phyloP scores from a whole-genome alignment of 192 early-diverging fungal genomes.

The Spinellus fusiger region DNA sequence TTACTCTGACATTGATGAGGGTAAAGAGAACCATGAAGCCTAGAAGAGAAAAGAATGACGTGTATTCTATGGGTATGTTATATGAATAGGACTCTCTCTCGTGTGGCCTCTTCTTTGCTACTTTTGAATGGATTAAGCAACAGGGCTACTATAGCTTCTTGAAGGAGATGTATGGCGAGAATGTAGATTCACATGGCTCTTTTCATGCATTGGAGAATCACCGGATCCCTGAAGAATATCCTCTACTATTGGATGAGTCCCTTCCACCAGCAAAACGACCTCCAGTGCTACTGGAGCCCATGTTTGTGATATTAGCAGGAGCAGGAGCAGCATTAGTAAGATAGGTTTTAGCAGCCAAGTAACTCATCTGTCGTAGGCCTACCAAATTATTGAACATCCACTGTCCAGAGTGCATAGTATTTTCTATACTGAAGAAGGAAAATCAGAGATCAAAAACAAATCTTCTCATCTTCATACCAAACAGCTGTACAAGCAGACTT shows the following conservation, averaged over 20 bases:
- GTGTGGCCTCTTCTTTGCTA: constrained; percentile 71
- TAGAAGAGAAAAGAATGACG: not conserved
- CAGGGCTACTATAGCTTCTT: constrained; percentile 62
- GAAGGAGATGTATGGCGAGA: constrained; percentile 41
- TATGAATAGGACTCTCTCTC: constrained; percentile 54
- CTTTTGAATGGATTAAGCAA: constrained; percentile 71
- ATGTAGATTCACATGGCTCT: constrained; percentile 28
- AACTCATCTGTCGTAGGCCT: constrained; percentile 35
- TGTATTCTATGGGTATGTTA: not conserved
- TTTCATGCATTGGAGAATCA: constrained; percentile 12
- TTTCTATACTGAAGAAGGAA: constrained; percentile 59
- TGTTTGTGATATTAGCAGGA: constrained; percentile 35
- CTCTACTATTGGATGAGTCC: not conserved
- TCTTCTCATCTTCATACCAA: constrained; percentile 32
- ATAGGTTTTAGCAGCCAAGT: not conserved
- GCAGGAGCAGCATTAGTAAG: constrained; percentile 32
- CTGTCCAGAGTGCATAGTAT: constrained; percentile 60
- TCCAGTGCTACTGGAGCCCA: constrained; percentile 29
- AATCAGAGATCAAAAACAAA: constrained; percentile 40
- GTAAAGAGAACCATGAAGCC: constrained; percentile 17
- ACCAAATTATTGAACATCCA: constrained; percentile 69
- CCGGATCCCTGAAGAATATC: constrained; percentile 13
- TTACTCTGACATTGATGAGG: constrained; percentile 43
- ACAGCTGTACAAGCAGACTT: constrained; percentile 43
- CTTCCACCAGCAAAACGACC: constrained; percentile 14